Conservation (phyloP, 2,329 filamentous ascomycete genomes). For the Bipolaris oryzae region DNA sequence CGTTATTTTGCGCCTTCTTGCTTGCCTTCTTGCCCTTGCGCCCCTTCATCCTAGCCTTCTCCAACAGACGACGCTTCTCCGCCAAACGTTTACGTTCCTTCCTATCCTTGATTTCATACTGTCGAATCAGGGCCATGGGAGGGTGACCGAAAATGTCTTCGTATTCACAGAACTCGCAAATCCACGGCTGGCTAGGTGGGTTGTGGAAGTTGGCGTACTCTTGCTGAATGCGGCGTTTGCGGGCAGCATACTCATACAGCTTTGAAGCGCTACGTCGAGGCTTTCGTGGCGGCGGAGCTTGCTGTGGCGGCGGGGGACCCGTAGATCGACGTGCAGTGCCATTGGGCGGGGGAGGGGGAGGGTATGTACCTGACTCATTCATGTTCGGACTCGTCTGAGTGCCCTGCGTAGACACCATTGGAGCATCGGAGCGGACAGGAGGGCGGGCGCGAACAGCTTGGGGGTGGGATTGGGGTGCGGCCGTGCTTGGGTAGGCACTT, state of each 20-base stretch:
- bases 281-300: conserved; percentile 62
- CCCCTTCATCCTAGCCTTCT: conserved; percentile 93
- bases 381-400: conserved; percentile 63
- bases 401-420: conserved; percentile 58
- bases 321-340: conserved; percentile 46
- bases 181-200: conserved; percentile 85
- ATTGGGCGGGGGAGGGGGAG: conserved; percentile 28
- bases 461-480: conserved; percentile 25
- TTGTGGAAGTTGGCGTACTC: conserved; percentile 77
- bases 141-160: conserved; percentile 91
- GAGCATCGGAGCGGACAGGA: conserved; percentile 40
- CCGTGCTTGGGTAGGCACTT: conserved; percentile 40
- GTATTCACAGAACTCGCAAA: conserved; percentile 98
- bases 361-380: conserved; percentile 43
- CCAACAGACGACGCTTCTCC: conserved; percentile 82
- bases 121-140: conserved; percentile 81
- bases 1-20: conserved; percentile 60
- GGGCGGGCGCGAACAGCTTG: conserved; percentile 36
- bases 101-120: conserved; percentile 94
- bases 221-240: conserved; percentile 77
- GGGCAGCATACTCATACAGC: conserved; percentile 76
- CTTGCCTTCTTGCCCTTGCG: conserved; percentile 84
- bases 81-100: conserved; percentile 81
- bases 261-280: conserved; percentile 68
- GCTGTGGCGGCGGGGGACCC: conserved; percentile 48